Percentiles rank a stretch among this genome's conserved stretches.
These are phyloP conservation scores for Pseudogymnoascus sp. DNA, from an alignment of 2,329 filamentous ascomycete species.

Conservation along the genomic window DNA sequence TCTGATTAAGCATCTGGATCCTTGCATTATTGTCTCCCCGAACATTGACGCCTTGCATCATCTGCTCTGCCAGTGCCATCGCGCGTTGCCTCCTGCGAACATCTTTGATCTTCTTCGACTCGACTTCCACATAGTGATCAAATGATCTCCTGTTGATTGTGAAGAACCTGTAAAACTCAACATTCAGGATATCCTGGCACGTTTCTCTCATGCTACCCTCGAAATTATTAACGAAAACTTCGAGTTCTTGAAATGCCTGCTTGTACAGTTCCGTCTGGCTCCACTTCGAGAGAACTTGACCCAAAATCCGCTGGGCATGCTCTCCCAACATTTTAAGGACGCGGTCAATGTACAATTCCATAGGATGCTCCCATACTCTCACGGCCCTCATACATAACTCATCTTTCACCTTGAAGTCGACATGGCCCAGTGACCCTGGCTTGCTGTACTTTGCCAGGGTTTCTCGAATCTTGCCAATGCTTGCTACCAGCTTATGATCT, in stretches of 20 bases:
- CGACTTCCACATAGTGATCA: conserved; percentile 36
- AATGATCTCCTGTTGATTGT: conserved; percentile 47
- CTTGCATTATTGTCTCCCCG: background rate
- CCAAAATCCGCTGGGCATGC: conserved; percentile 33
- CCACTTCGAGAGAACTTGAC: conserved; percentile 37
- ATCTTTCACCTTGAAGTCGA: conserved; percentile 52
- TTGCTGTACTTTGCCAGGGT: conserved; percentile 46
- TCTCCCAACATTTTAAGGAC: conserved; percentile 40
- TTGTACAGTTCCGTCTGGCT: conserved; percentile 43
- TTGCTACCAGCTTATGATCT: background rate
- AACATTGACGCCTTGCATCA: background rate
- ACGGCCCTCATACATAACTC: conserved; percentile 49
- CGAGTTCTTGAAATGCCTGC: conserved; percentile 36
- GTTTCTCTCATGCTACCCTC: conserved; percentile 27
- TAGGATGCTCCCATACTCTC: conserved; percentile 46
- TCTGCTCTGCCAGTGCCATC: conserved; percentile 28
- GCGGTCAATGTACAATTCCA: conserved; percentile 34
- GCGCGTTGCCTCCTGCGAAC: conserved; percentile 43
- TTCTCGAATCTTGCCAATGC: conserved; percentile 36
- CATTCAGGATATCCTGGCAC: conserved; percentile 35
- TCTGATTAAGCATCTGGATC: background rate
- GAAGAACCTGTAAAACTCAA: conserved; percentile 48
- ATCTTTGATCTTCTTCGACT: conserved; percentile 37
- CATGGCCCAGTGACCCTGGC: conserved; percentile 49
- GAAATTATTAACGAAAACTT: background rate